These are phyloP conservation scores for Leccinum uliginosum DNA, from an alignment of 768 basidiomycete species.

Conservation along the genomic window DNA sequence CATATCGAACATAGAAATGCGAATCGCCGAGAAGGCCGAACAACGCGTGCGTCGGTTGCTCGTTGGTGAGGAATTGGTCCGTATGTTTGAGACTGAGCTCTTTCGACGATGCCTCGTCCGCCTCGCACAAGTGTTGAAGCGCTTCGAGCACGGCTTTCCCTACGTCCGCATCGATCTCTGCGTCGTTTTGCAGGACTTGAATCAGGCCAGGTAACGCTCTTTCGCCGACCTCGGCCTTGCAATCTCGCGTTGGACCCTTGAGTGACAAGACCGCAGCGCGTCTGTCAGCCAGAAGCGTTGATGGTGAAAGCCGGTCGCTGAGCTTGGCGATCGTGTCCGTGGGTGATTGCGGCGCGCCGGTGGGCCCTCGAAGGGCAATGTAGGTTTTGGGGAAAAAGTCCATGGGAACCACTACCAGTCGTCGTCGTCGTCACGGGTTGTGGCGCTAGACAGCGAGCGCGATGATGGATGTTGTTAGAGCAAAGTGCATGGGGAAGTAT, in stretches of 20 bases:
- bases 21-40: conserved; percentile 71
- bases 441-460: too few species aligned
- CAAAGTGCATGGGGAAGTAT: too few species aligned
- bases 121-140: conserved; percentile 78
- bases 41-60: conserved; percentile 68
- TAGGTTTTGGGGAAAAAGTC: conserved; percentile 85
- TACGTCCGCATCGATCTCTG: conserved; percentile 86
- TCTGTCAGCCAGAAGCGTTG: conserved; percentile 84
- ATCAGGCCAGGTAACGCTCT: conserved; percentile 74
- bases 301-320: conserved; percentile 86
- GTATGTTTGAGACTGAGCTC: conserved; percentile 82
- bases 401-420: conserved; percentile 43
- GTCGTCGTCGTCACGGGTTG: too few species aligned
- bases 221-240: conserved; percentile 83
- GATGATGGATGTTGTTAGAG: too few species aligned
- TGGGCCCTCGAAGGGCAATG: conserved; percentile 78
- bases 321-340: conserved; percentile 83
- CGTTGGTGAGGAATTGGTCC: conserved; percentile 69
- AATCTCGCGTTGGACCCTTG: conserved; percentile 89
- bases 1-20: conserved; percentile 83
- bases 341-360: conserved; percentile 78
- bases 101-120: conserved; percentile 50
- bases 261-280: conserved; percentile 90
- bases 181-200: conserved; percentile 80
- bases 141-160: conserved; percentile 93